Conservation (phyloP, 2,329 filamentous ascomycete genomes). For the Blumeriella jaapii region DNA sequence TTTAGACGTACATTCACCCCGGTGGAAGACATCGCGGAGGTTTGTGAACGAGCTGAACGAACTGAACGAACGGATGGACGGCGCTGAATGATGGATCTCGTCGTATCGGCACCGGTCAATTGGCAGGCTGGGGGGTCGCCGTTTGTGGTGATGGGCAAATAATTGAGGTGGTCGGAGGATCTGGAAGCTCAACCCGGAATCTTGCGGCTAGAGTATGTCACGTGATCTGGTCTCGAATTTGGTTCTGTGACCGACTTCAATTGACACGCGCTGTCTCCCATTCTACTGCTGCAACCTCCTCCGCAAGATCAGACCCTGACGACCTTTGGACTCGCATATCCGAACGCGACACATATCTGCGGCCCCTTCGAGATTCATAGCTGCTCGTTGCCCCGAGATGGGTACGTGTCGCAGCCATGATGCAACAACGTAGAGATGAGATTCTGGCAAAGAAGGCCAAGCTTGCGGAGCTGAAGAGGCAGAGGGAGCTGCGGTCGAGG, state of each 20-base stretch:
- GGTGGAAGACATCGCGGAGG: slow-evolving; percentile 30
- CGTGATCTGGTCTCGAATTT: no score
- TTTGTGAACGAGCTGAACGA: slow-evolving; percentile 8
- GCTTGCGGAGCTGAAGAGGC: slow-evolving; percentile 88
- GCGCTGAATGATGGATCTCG: slow-evolving; percentile 7
- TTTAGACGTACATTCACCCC: slow-evolving; percentile 39
- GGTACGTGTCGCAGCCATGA: slow-evolving; percentile 28
- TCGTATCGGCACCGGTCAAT: slow-evolving; percentile 19
- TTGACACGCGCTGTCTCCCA: no score
- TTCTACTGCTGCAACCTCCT: background rate
- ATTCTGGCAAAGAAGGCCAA: slow-evolving; percentile 94
- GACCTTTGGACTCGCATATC: no score
- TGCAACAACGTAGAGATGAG: slow-evolving; percentile 81
- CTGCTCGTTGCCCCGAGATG: slow-evolving; percentile 17
- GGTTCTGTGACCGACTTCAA: no score
- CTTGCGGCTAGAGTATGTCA: slow-evolving; percentile 6
- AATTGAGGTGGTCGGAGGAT: slow-evolving; percentile 13
- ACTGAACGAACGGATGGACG: slow-evolving; percentile 9
- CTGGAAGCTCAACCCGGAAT: slow-evolving; percentile 6
- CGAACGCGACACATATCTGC: no score
- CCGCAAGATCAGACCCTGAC: background rate
- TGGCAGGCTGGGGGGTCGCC: slow-evolving; percentile 16
- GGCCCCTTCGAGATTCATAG: no score
- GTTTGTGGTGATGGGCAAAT: slow-evolving; percentile 18
- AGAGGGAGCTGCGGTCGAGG: slow-evolving; percentile 72